Evolutionary conservation across 345 rosid genomes (phyloP).

Genomic region (Eucalyptus globulus): DNA sequence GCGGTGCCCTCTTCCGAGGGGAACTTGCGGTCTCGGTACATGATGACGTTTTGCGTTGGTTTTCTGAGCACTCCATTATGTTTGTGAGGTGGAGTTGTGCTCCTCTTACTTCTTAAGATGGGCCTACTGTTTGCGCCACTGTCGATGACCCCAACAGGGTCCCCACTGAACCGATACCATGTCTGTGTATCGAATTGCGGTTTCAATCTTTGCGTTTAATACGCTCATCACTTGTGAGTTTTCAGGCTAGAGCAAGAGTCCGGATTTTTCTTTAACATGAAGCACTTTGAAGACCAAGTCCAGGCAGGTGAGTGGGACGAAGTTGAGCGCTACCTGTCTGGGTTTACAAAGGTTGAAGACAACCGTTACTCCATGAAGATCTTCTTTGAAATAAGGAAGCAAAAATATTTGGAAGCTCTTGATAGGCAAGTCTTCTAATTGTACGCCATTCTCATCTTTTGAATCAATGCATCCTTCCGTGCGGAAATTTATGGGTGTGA

Average conservation of each 20-base stretch:
- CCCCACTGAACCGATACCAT: background rate
- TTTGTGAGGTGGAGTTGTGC: background rate
- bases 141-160: background rate
- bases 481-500: background rate
- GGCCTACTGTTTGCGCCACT: background rate
- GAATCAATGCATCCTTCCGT: background rate
- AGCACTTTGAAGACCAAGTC: slow-evolving; percentile 69
- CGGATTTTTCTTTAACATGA: slow-evolving; percentile 70
- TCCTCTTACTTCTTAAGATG: background rate
- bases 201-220: background rate
- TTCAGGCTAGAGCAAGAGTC: slow-evolving; percentile 56
- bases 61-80: background rate
- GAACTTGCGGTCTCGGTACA: background rate
- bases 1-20: background rate
- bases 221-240: background rate
- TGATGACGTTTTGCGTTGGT: background rate
- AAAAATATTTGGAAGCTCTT: slow-evolving; percentile 82
- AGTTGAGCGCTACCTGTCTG: slow-evolving; percentile 66
- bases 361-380: slow-evolving; percentile 83
- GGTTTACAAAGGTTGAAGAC: slow-evolving; percentile 89
- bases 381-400: slow-evolving; percentile 87
- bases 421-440: slow-evolving; percentile 33
- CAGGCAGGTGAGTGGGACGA: slow-evolving; percentile 86
- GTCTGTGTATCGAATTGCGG: background rate
- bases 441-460: background rate